Evolutionary conservation across 345 rosid species (phyloP).

Genomic region (Jatropha curcas): DNA sequence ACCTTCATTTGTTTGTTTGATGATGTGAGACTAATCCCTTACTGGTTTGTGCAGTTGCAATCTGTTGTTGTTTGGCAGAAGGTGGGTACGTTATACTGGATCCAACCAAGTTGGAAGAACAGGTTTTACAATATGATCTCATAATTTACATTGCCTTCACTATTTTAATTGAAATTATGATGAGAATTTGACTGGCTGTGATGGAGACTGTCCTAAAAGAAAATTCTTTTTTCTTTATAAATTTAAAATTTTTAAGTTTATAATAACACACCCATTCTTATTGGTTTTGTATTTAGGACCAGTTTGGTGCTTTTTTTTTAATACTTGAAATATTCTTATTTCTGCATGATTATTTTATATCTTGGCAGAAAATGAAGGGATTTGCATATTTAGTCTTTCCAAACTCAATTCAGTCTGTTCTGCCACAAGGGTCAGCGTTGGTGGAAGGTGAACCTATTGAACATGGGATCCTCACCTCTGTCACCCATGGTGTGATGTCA

Average conservation of each 20-base stretch:
- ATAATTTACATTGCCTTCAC: not conserved
- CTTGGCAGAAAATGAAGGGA: conserved; percentile 74
- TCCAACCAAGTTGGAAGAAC: conserved; percentile 85
- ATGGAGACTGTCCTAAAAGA: not conserved
- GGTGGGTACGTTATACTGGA: conserved; percentile 64
- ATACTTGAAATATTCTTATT: not conserved
- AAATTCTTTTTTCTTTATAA: not conserved
- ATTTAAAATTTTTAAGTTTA: not conserved
- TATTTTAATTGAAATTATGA: not conserved
- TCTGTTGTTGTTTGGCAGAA: conserved; percentile 78
- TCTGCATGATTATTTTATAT: conserved; percentile 7
- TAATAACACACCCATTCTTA: not conserved
- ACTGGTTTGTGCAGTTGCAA: conserved; percentile 59
- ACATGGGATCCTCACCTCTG: conserved; percentile 77
- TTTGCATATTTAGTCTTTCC: conserved; percentile 82
- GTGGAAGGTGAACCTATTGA: conserved; percentile 60
- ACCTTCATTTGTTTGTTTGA: conserved; percentile 1
- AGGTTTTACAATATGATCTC: conserved; percentile 43
- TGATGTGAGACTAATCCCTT: conserved; percentile 9
- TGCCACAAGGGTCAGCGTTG: conserved; percentile 47
- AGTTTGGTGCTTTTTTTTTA: not conserved
- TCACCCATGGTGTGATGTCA: conserved; percentile 74
- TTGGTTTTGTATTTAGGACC: not conserved
- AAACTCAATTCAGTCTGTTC: conserved; percentile 60
- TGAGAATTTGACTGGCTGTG: not conserved